Percentiles rank a stretch among this genome's conserved stretches.
These are phyloP conservation scores for Primulina eburnea DNA, from an alignment of 257 asterid genomes.

Conservation along the genomic window DNA sequence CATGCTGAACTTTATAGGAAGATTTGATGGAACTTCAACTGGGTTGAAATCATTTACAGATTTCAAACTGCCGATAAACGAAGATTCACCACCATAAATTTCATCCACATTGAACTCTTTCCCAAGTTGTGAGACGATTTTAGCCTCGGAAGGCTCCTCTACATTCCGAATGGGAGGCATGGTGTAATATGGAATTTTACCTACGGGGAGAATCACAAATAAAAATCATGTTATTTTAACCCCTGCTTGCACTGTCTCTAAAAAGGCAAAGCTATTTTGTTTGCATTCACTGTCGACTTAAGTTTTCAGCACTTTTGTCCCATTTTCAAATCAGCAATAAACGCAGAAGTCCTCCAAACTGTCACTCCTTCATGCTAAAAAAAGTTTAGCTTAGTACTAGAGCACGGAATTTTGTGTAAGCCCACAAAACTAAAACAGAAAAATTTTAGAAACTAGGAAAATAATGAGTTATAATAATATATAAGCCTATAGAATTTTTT, in stretches of 20 bases:
- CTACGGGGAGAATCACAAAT: conserved; percentile 35
- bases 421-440: too few species aligned
- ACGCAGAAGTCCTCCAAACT: background rate
- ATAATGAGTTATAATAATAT: background rate
- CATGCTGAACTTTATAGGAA: conserved; percentile 65
- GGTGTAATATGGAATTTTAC: conserved; percentile 94
- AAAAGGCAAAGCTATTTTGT: background rate
- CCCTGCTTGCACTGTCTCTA: background rate
- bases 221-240: background rate
- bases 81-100: conserved; percentile 76
- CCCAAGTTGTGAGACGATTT: conserved; percentile 69
- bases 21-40: conserved; percentile 69
- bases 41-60: conserved; percentile 71
- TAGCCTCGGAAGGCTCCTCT: conserved; percentile 68
- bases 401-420: background rate
- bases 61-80: conserved; percentile 94
- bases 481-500: too few species aligned
- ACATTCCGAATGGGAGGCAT: conserved; percentile 75
- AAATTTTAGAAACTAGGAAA: too few species aligned
- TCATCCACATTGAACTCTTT: conserved; percentile 79
- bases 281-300: background rate
- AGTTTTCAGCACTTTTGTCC: background rate
- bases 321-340: background rate
- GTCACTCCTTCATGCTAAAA: too few species aligned
- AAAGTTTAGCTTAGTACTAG: background rate